Percentiles rank a stretch among this genome's conserved stretches.
Evolutionary conservation across 305 asterid genomes (phyloP).

Genomic region (Solanum hybrid): DNA sequence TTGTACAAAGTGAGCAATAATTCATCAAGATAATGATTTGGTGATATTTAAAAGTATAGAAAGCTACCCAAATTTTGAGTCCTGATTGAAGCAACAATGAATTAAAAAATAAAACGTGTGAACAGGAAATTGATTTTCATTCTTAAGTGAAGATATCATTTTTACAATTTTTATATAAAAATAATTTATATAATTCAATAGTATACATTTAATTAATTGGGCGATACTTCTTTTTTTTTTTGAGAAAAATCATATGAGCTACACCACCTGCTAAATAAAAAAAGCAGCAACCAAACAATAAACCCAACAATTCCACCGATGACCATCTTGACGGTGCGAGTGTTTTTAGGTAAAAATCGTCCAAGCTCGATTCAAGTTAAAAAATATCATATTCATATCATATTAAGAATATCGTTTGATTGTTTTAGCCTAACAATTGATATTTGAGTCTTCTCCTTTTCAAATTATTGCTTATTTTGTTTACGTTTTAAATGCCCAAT

Average conservation of each 20-base stretch:
- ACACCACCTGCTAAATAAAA: neutral
- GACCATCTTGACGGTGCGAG: neutral
- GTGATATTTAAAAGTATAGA: neutral
- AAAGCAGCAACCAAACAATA: neutral
- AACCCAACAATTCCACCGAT: neutral
- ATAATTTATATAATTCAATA: neutral
- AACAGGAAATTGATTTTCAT: neutral
- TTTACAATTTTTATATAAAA: neutral
- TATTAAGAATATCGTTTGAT: neutral
- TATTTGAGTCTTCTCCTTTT: neutral
- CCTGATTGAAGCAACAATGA: neutral
- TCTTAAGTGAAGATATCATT: neutral
- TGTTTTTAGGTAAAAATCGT: neutral
- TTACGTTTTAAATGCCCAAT: neutral
- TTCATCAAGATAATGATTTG: neutral
- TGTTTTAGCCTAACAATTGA: neutral
- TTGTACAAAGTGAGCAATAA: neutral
- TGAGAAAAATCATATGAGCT: neutral
- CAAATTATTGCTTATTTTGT: neutral
- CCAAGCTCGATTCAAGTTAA: neutral
- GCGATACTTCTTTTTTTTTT: neutral
- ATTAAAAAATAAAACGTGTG: neutral
- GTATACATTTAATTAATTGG: neutral
- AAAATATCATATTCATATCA: neutral
- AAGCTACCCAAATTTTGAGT: neutral